phyloP scores from a whole-genome alignment of 768 basidiomycete species.

The Rhodotorula paludigena region DNA sequence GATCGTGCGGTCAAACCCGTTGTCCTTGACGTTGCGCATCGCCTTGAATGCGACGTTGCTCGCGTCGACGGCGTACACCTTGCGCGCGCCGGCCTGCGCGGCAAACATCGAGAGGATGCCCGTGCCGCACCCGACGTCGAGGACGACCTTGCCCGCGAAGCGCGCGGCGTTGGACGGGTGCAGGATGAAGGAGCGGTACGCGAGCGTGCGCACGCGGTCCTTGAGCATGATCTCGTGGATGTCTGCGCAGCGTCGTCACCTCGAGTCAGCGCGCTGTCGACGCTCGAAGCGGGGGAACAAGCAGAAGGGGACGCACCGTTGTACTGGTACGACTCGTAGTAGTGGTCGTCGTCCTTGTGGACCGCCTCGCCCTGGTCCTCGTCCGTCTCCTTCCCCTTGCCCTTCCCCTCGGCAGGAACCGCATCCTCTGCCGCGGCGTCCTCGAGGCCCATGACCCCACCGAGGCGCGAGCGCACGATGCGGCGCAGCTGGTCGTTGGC shows the following conservation, averaged over 20 bases:
- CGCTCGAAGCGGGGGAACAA: neutral
- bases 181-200: constrained; percentile 86
- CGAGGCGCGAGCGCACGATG: constrained; percentile 25
- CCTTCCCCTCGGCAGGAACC: neutral
- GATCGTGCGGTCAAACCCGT: constrained; percentile 77
- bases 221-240: constrained; percentile 96
- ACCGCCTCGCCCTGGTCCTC: constrained; percentile 63
- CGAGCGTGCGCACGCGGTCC: constrained; percentile 86
- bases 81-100: constrained; percentile 43
- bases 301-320: constrained; percentile 58
- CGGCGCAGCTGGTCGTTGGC: constrained; percentile 28
- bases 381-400: constrained; percentile 6
- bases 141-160: constrained; percentile 77
- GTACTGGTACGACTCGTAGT: constrained; percentile 74
- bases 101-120: constrained; percentile 45
- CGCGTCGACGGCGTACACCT: constrained; percentile 71
- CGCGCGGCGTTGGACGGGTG: constrained; percentile 61
- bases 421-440: constrained; percentile 1
- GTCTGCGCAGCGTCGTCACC: constrained; percentile 59
- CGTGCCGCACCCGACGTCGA: constrained; percentile 95
- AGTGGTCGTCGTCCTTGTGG: constrained; percentile 91
- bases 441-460: constrained; percentile 17
- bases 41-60: constrained; percentile 99
- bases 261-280: neutral
- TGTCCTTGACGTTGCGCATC: constrained; percentile 92